Evolutionary conservation across 495 filamentous ascomycete species (phyloP), one percentile per base, ranked within the genome.

Genomic region (Aspergillus incahuasiensis): DNA sequence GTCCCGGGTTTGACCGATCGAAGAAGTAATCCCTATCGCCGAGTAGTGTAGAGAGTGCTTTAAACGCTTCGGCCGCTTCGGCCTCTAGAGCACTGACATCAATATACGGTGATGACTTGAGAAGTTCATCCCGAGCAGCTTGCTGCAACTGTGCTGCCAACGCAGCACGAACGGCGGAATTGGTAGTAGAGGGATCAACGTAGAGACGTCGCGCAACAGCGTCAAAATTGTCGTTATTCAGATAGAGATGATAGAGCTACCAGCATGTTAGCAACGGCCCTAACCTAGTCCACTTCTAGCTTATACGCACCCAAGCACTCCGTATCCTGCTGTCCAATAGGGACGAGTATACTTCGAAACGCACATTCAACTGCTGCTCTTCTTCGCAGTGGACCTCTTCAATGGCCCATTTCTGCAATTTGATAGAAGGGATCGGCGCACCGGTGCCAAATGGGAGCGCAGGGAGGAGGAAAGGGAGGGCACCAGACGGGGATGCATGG

Each of bases 401-500:
- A 51, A 80, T 74, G 35, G 82, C 80, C 82, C 89, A 97, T 63
- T 82, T 79, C 55, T 87, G 77, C 22, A 97, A 72, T 61, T 85
- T 85, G 55, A 66, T 74, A 8, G 86, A 82, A 0, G 86, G 75
- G n/a, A 94, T 74, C 6, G 86, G 81, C 11, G 48, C 51, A 21
- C 56, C 59, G 50, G 64, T 50, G 34, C 56, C 59, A 55, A 62
- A 30, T 62, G 74, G 52, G 61, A 64, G 50, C 56, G 63, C 43
- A 7, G 89, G 86, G 9, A 92, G 80, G 44, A 98, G 81, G 73
- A 96, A 98, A 9, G 94, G 94, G 28, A 98, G 80, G 18, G 84
- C 77, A 52, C 92, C 92, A 30, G 85, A 86, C 0, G 94, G 92
- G 12, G 91, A 95, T 39, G 94, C 91, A 71, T 97, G 94, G 69